A percentile compares a stretch with the other conserved stretches of the same genome.
These are phyloP conservation scores for Didymella pinodella DNA, from an alignment of 2,329 filamentous ascomycete species.

Conservation along the genomic window DNA sequence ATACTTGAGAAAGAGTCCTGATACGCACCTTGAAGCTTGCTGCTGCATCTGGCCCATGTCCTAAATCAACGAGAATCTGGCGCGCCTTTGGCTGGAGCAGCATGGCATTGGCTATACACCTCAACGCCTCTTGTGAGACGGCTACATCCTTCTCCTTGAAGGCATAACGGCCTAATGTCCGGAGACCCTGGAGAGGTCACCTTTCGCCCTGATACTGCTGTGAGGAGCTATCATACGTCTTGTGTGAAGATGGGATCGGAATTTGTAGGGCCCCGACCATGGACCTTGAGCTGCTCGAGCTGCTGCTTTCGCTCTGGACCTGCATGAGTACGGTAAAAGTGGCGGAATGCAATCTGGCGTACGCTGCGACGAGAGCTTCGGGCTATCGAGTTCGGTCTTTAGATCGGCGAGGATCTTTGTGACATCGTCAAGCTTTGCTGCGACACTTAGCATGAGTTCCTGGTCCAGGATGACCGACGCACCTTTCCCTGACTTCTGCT, in stretches of 20 bases:
- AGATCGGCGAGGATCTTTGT: constrained; percentile 69
- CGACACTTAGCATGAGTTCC: no score
- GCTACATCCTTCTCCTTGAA: constrained; percentile 70
- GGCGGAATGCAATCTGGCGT: constrained; percentile 34
- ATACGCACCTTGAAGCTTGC: constrained; percentile 67
- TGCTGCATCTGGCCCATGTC: constrained; percentile 72
- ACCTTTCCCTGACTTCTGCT: constrained; percentile 33
- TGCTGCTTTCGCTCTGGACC: constrained; percentile 66
- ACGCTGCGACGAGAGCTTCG: constrained; percentile 68
- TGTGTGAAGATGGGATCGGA: constrained; percentile 86
- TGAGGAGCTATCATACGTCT: constrained; percentile 61
- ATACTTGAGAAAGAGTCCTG: not conserved
- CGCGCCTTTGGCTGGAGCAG: constrained; percentile 73
- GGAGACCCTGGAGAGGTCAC: constrained; percentile 68
- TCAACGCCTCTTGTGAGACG: constrained; percentile 73
- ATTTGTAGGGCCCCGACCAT: constrained; percentile 74
- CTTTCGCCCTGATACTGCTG: constrained; percentile 13
- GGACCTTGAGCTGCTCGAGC: constrained; percentile 74
- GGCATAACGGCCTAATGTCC: constrained; percentile 74
- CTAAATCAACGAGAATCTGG: constrained; percentile 76
- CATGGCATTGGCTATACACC: constrained; percentile 86
- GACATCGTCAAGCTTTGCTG: constrained; percentile 74
- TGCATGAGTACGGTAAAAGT: not conserved
- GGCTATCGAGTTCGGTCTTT: constrained; percentile 67
- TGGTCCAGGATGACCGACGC: not conserved